Conservation (phyloP, 495 filamentous ascomycete genomes). For the Hapsidospora chrysogenum region DNA sequence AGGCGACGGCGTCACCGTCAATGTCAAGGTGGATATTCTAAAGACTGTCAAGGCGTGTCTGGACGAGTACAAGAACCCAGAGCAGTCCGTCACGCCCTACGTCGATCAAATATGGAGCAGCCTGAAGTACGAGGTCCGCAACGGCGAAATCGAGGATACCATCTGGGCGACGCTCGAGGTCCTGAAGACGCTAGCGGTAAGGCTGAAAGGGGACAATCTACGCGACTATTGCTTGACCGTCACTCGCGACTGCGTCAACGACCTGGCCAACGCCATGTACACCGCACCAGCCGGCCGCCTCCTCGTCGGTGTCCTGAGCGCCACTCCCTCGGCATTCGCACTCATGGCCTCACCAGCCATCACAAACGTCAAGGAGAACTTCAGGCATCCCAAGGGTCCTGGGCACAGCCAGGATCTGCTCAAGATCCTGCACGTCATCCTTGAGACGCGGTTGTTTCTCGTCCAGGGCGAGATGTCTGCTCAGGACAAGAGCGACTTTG, state of each 20-base stretch:
- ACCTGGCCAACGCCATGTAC: conserved; percentile 10
- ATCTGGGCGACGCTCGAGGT: conserved; percentile 29
- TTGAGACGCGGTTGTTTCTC: conserved; percentile 1
- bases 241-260: conserved; percentile 24
- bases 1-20: conserved; percentile 27
- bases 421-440: conserved; percentile 1
- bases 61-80: conserved; percentile 18
- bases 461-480: neutral
- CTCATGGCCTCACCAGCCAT: conserved; percentile 2
- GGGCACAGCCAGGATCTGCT: conserved; percentile 1
- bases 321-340: neutral
- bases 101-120: conserved; percentile 31
- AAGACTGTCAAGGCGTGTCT: conserved; percentile 29
- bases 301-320: conserved; percentile 2
- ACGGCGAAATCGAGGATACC: conserved; percentile 33
- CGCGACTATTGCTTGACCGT: conserved; percentile 18
- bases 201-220: conserved; percentile 16
- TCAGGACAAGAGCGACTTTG: conserved; percentile 1
- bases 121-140: conserved; percentile 41
- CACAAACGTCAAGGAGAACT: conserved; percentile 2
- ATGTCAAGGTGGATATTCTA: conserved; percentile 36
- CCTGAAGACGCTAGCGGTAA: conserved; percentile 21
- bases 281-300: conserved; percentile 1
- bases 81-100: conserved; percentile 21
- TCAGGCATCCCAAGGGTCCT: neutral